A percentile compares a stretch with the other conserved stretches of the same genome.
These are phyloP conservation scores for Lasiodiplodia gonubiensis DNA, from an alignment of 2,329 filamentous ascomycete genomes.

Conservation along the genomic window DNA sequence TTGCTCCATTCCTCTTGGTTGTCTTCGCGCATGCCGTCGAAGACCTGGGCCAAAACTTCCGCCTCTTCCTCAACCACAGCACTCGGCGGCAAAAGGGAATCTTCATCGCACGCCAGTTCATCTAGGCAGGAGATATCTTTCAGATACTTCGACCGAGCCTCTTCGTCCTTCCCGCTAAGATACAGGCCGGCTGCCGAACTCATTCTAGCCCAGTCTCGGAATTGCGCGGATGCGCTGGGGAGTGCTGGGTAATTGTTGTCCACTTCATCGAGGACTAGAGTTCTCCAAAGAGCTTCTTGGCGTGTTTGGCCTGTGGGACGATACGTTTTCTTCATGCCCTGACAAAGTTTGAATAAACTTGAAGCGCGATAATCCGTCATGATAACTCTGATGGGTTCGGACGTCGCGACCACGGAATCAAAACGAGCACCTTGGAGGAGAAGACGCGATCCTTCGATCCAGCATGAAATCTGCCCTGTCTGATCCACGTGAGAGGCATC, in stretches of 20 bases:
- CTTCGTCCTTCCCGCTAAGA: not conserved
- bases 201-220: constrained; percentile 6
- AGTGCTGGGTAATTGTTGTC: not conserved
- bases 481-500: not conserved
- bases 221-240: not conserved
- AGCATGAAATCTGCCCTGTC: not conserved
- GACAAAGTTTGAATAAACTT: not conserved
- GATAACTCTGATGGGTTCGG: not conserved
- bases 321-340: not conserved
- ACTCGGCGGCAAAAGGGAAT: not conserved
- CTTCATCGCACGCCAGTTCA: not conserved
- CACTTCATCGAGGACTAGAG: not conserved
- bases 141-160: not conserved
- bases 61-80: too few species aligned
- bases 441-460: not conserved
- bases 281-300: not conserved
- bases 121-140: not conserved
- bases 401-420: not conserved
- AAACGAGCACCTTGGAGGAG: not conserved
- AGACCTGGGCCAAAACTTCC: too few species aligned
- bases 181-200: not conserved
- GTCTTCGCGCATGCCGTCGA: too few species aligned
- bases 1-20: too few species aligned
- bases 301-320: not conserved
- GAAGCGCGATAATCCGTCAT: not conserved